Evolutionary conservation across 2,329 filamentous ascomycete species (phyloP).

Genomic region (Monosporascus sp.): DNA sequence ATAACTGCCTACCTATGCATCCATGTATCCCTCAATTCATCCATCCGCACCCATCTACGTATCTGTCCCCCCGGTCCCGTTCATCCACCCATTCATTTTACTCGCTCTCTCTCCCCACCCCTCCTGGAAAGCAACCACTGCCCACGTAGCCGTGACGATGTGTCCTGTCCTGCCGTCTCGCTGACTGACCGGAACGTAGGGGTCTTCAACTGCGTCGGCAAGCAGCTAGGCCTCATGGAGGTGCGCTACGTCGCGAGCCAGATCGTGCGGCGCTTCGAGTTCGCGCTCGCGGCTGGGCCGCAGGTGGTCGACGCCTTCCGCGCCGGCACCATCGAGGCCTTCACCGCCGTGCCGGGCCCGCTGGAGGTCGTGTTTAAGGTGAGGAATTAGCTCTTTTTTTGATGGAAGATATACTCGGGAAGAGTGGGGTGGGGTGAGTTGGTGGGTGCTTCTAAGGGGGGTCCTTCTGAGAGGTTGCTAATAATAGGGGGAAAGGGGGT

Average conservation of each 20-base stretch:
- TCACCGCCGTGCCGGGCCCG: background rate
- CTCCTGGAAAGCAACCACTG: background rate
- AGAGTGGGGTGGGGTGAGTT: too few species aligned
- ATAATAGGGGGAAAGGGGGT: too few species aligned
- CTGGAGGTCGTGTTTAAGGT: background rate
- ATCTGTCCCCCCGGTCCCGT: too few species aligned
- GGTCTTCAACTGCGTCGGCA: constrained; percentile 28
- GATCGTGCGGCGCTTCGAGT: constrained; percentile 4
- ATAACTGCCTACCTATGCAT: background rate
- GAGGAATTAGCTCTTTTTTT: background rate
- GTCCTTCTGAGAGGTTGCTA: too few species aligned
- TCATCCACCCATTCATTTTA: too few species aligned
- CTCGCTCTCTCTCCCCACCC: too few species aligned
- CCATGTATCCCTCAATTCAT: too few species aligned
- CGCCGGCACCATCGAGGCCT: background rate
- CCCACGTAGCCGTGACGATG: too few species aligned
- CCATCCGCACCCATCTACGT: background rate
- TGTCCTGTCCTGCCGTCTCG: too few species aligned
- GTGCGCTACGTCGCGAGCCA: background rate
- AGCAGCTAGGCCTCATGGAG: constrained; percentile 31
- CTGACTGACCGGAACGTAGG: background rate
- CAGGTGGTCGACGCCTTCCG: background rate
- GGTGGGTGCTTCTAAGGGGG: too few species aligned
- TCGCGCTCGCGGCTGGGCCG: background rate
- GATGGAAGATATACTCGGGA: too few species aligned